Evolutionary conservation across 345 rosid species (phyloP).

Genomic region (Brassica nigra): DNA sequence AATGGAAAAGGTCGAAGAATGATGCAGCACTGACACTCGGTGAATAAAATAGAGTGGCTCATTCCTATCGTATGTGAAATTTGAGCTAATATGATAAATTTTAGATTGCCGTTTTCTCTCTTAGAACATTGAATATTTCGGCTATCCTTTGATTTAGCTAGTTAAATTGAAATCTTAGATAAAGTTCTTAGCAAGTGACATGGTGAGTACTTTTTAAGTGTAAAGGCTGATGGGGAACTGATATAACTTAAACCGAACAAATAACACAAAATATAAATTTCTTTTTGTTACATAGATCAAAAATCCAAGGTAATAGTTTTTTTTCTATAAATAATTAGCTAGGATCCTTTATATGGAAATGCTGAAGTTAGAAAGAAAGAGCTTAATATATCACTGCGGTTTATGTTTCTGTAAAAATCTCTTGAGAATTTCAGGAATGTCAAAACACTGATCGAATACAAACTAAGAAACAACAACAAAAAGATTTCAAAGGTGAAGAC

Average conservation of each 20-base stretch:
- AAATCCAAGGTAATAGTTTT: not conserved
- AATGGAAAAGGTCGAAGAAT: too few relatives aligned
- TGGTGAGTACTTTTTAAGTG: too few relatives aligned
- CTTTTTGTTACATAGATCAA: not conserved
- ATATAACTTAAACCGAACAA: not conserved
- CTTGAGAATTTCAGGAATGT: not conserved
- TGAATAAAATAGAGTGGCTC: too few relatives aligned
- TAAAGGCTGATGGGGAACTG: not conserved
- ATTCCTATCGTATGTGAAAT: too few relatives aligned
- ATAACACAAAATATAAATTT: not conserved
- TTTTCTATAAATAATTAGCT: not conserved
- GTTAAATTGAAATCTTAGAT: too few relatives aligned
- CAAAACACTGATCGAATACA: not conserved
- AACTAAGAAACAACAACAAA: slow-evolving; percentile 18
- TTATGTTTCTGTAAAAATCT: slow-evolving; percentile 10
- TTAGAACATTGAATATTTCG: too few relatives aligned
- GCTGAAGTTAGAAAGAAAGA: not conserved
- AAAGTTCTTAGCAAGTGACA: too few relatives aligned
- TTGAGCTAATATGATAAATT: too few relatives aligned
- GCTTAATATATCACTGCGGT: not conserved
- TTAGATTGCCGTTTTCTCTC: too few relatives aligned
- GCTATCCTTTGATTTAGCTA: too few relatives aligned
- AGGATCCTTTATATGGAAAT: not conserved
- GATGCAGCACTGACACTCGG: too few relatives aligned
- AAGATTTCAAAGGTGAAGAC: not conserved